These are phyloP conservation scores for Didymella glomerata DNA, from an alignment of 2,329 filamentous ascomycete species.

Conservation along the genomic window DNA sequence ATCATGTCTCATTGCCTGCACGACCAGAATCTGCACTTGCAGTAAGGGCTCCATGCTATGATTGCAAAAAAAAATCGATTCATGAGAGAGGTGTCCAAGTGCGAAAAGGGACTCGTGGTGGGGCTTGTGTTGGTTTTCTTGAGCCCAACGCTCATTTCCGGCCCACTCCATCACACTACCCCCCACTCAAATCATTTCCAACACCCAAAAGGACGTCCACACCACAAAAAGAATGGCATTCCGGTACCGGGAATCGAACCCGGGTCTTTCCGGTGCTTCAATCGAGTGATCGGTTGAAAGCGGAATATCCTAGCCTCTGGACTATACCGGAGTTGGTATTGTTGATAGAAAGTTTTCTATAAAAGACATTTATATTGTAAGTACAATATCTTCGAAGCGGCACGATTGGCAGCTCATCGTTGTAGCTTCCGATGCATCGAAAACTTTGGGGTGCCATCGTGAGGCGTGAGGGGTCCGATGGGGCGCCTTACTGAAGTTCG, in stretches of 20 bases:
- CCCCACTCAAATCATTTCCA: neutral
- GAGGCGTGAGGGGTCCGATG: neutral
- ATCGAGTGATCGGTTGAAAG: conserved; percentile 20
- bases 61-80: too few relatives aligned
- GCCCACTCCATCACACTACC: neutral
- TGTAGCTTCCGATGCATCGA: neutral
- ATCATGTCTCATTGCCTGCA: too few relatives aligned
- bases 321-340: conserved; percentile 23
- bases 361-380: neutral
- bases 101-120: too few relatives aligned
- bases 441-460: too few relatives aligned
- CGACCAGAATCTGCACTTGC: too few relatives aligned
- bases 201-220: neutral
- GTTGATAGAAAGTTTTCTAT: neutral
- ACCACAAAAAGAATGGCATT: conserved; percentile 22
- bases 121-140: too few relatives aligned
- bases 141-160: neutral
- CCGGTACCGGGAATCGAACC: conserved; percentile 45
- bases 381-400: neutral
- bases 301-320: conserved; percentile 27
- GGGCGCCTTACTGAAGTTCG: neutral
- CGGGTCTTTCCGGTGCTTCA: conserved; percentile 25
- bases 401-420: neutral
- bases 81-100: too few relatives aligned
- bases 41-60: too few relatives aligned